Evolutionary conservation across 768 basidiomycete genomes (phyloP).

Genomic region (Lactifluus echinatus): DNA sequence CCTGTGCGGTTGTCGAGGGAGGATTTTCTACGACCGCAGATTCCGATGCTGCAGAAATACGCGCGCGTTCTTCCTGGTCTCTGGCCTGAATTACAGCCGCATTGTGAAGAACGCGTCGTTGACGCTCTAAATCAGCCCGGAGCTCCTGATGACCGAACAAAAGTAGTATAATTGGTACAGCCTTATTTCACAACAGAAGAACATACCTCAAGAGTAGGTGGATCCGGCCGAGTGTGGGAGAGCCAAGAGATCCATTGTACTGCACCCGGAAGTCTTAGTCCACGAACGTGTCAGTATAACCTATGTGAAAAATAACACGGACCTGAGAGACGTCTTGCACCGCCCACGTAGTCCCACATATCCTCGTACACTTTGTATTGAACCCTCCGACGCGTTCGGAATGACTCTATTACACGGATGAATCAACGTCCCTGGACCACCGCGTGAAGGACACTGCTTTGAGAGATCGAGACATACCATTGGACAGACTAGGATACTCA

Average conservation of each 20-base stretch:
- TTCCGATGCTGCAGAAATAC: neutral
- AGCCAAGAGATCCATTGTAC: slow-evolving; percentile 21
- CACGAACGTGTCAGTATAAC: neutral
- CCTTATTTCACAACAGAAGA: neutral
- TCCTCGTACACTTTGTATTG: slow-evolving; percentile 14
- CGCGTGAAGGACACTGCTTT: neutral
- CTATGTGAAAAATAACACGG: neutral
- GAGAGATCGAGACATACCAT: slow-evolving; percentile 5
- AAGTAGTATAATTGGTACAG: slow-evolving; percentile 1
- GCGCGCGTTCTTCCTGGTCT: slow-evolving; percentile 16
- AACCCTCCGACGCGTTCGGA: slow-evolving; percentile 13
- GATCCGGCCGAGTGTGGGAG: slow-evolving; percentile 11
- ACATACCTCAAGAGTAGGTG: slow-evolving; percentile 16
- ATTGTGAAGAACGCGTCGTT: slow-evolving; percentile 14
- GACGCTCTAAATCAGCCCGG: slow-evolving; percentile 15
- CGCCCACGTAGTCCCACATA: slow-evolving; percentile 18
- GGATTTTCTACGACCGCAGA: neutral
- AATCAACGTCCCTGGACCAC: neutral
- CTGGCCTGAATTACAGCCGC: slow-evolving; percentile 15
- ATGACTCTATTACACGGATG: neutral
- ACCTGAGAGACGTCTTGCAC: slow-evolving; percentile 19
- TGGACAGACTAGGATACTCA: slow-evolving; percentile 15
- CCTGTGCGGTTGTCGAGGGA: neutral
- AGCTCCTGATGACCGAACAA: slow-evolving; percentile 12
- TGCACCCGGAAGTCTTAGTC: neutral